Conservation (phyloP, 2,329 filamentous ascomycete genomes). For the Hymenoscyphus infarciens region DNA sequence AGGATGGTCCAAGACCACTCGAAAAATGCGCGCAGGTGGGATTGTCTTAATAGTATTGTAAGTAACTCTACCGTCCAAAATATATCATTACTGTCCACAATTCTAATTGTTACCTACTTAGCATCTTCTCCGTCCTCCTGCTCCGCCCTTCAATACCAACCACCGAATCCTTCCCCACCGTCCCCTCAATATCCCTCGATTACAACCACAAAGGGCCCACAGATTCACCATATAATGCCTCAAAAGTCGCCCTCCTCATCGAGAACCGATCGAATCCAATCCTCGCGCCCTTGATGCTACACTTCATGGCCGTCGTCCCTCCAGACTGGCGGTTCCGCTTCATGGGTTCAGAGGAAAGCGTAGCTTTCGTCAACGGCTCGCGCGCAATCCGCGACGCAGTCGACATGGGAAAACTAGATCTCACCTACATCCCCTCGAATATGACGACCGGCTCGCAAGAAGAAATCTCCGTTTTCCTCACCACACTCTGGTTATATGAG, state of each 20-base stretch:
- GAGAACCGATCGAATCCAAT: slow-evolving; percentile 48
- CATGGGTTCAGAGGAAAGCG: slow-evolving; percentile 48
- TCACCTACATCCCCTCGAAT: slow-evolving; percentile 49
- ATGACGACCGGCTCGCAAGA: slow-evolving; percentile 49
- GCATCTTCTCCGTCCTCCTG: slow-evolving; percentile 26
- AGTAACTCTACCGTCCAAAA: background rate
- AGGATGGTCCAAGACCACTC: slow-evolving; percentile 32
- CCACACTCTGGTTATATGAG: slow-evolving; percentile 51
- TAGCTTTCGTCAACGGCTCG: slow-evolving; percentile 43
- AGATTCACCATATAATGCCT: slow-evolving; percentile 26
- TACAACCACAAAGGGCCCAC: slow-evolving; percentile 14
- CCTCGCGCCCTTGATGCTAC: slow-evolving; percentile 51
- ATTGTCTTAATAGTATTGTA: slow-evolving; percentile 30
- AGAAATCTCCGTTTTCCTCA: slow-evolving; percentile 51
- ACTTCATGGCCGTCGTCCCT: slow-evolving; percentile 54
- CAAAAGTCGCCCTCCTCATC: slow-evolving; percentile 49
- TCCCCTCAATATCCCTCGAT: slow-evolving; percentile 27
- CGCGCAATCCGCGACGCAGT: slow-evolving; percentile 42
- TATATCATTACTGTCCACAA: background rate
- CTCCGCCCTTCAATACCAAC: slow-evolving; percentile 26
- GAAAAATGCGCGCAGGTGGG: slow-evolving; percentile 30
- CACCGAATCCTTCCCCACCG: slow-evolving; percentile 18
- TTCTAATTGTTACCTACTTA: slow-evolving; percentile 13
- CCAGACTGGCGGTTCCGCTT: slow-evolving; percentile 56
- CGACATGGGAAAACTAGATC: slow-evolving; percentile 43